Evolutionary conservation across 768 basidiomycete genomes (phyloP), one percentile per base, ranked within the genome.

Genomic region (Collybia nuda): DNA sequence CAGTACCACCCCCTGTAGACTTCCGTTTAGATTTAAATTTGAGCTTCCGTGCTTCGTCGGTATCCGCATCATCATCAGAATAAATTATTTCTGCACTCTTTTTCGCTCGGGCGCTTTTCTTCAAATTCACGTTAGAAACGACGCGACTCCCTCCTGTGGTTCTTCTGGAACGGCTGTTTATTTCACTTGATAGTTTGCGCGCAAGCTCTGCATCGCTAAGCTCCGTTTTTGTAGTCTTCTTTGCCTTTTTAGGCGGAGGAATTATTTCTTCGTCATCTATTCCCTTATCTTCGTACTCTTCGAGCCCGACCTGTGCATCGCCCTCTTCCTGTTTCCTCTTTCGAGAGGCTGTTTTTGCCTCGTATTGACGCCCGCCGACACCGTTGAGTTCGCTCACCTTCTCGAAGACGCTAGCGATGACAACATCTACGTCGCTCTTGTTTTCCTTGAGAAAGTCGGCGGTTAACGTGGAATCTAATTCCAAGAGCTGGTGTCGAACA

Each of bases 401-500:
- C 62, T 83, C 81, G 62, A 84, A 92, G 44, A 90, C 79, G 56
- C 60, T 71, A 38, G 77, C 66, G 63, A 95, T 94, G 48, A 90
- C 63, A 7, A 65, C 65, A 66, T 95, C 86, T 49, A 96, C 79
- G 18, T 79, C 83, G 15, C 70, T 65, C 61, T 86, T 89, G 68
- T 87, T 69, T 56, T 81, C 77, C 61, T 84, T 88, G 52, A 95
- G 63, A 45, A 78, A 69, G 23, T 83, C 83, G 21, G 75, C 49
- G 6, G 85, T 82, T 47, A 90, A 62, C 17, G 75, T 67, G 7
- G 79, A 65, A 66, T 82, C 76, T 53, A 71, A 47, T 52, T 80
- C 81, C 50, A 73, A 59, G 54, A 93, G 72, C 63, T 84, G 80
- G 62, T 86, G 87, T 56, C 94, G 83, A 59, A 97, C 92, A 69